Evolutionary conservation across 2,329 filamentous ascomycete species (phyloP), one percentile per base, ranked within the genome.

Genomic region (Stemphylium vesicarium): DNA sequence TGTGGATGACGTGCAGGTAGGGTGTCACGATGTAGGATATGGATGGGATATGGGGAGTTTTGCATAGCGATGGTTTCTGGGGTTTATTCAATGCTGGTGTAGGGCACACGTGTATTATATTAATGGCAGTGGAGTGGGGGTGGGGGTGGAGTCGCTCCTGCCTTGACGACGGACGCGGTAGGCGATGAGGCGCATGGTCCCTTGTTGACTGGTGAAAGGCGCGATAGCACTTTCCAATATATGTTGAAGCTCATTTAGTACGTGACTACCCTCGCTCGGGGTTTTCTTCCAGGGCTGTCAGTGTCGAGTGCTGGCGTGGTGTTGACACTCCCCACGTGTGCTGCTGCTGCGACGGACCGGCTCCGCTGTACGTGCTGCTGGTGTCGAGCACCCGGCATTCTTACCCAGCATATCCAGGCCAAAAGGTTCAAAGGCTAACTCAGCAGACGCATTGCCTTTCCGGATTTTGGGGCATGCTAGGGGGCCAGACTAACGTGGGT

Each of bases 1-100:
- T 33, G 39, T 20, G 51, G 26, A 35, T 54, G 51, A 38, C 11
- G 12, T 35, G 46, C 51, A 32, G 51, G 20, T 50, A 20, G 29
- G 50, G 44, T 49, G 45, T 35, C 35, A 32, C 33, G 15, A 15
- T 16, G 20, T 44, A 31, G 11, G 18, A 26, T 24, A 16, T 20
- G 20, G 20, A 20, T 20, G 38, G 44, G 38, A 15, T 37, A 24
- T 20, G 29, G 13, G 12, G 2, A 32, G 38, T 12, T 41, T 53
- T 56, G 58, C 58, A 57, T 58, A 61, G 60, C 60, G 57, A 50
- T 46, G 52, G 56, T 40, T 50, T 41, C 42, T 15, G 45, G 5
- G 26, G 10, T 13, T 32, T 26, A 16, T 52, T n/a, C n/a, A n/a
- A n/a, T n/a, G n/a, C n/a, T 32, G 52, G 38, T 18, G 37, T 44